Conservation (phyloP, 202 grass and related monocot genomes). For the Carex sylvatica region DNA sequence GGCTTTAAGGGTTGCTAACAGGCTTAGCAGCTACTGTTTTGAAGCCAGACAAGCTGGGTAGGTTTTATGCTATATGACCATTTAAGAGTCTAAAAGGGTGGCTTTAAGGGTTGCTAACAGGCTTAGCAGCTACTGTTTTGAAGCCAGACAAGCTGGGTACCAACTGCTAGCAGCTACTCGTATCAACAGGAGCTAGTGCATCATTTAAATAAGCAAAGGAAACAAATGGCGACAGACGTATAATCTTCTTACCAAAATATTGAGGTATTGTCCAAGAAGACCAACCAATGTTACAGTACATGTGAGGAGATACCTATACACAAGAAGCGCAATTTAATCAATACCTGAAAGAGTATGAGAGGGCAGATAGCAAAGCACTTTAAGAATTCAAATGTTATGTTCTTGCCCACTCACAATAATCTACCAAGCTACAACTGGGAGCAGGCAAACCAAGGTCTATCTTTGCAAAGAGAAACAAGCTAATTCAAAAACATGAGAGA, state of each 20-base stretch:
- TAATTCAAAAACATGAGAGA: slow-evolving; percentile 15
- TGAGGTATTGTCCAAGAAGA: slow-evolving; percentile 76
- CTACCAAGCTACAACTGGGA: not conserved
- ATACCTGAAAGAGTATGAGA: not conserved
- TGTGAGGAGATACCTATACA: slow-evolving; percentile 64
- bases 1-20: not conserved
- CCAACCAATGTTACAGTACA: slow-evolving; percentile 78
- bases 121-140: not conserved
- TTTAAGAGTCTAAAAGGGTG: not conserved
- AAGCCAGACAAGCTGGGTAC: not conserved
- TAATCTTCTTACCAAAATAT: slow-evolving; percentile 73
- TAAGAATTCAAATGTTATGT: slow-evolving; percentile 6
- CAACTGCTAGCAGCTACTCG: not conserved
- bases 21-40: not conserved
- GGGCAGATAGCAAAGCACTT: not conserved
- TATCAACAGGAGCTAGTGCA: not conserved
- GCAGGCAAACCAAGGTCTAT: slow-evolving; percentile 2
- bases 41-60: not conserved
- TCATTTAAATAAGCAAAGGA: not conserved
- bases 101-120: not conserved
- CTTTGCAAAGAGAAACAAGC: slow-evolving; percentile 26
- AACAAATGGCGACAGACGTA: not conserved
- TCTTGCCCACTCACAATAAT: not conserved
- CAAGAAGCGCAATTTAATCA: slow-evolving; percentile 22
- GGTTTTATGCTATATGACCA: not conserved